Evolutionary conservation across 805 yeast genomes (phyloP).

Genomic region (fission yeast (Schizosaccharomyces pombe)): ASM294v3 CU329670.1:2651501-2652000

Average conservation of each 20-base stretch:
- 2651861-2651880: conserved; percentile 31
- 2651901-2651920: conserved; percentile 11
- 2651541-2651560: conserved; percentile 34
- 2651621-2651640: conserved; percentile 84
- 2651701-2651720: conserved; percentile 55
- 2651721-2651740: conserved; percentile 71
- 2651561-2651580: conserved; percentile 54
- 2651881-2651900: conserved; percentile 11
- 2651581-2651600: conserved; percentile 81
- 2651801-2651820: conserved; percentile 24
- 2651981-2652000: conserved; percentile 24
- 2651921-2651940: conserved; percentile 14
- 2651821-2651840: conserved; percentile 30
- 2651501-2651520: conserved; percentile 40
- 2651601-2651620: conserved; percentile 74
- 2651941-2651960: conserved; percentile 21
- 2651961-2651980: conserved; percentile 30
- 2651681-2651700: conserved; percentile 68
- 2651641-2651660: conserved; percentile 38
- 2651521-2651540: conserved; percentile 45
- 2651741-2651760: conserved; percentile 64
- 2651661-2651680: conserved; percentile 69
- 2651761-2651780: conserved; percentile 40
- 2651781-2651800: conserved; percentile 42
- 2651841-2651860: conserved; percentile 29